Percentiles rank a stretch among this genome's conserved stretches.
Conservation (phyloP, 495 filamentous ascomycete genomes). For the Penicillium subrubescens region DNA sequence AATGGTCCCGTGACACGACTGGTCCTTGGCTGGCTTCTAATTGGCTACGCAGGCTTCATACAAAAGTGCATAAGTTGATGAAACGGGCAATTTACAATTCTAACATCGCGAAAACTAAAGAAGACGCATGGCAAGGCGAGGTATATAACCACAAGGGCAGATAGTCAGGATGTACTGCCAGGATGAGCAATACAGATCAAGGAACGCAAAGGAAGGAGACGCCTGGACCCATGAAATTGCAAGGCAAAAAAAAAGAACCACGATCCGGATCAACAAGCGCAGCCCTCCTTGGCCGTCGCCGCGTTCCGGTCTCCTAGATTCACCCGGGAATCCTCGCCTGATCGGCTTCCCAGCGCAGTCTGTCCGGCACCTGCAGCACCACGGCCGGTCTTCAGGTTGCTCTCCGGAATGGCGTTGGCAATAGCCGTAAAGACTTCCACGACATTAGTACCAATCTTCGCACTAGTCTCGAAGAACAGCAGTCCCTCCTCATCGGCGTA, state of each 20-base stretch:
- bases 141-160: slow-evolving; percentile 13
- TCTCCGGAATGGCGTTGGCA: slow-evolving; percentile 95
- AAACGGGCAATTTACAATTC: slow-evolving; percentile 10
- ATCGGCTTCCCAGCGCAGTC: slow-evolving; percentile 40
- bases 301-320: slow-evolving; percentile 46
- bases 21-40: slow-evolving; percentile 11
- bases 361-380: slow-evolving; percentile 62
- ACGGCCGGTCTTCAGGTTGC: slow-evolving; percentile 84
- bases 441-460: slow-evolving; percentile 93
- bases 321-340: slow-evolving; percentile 46
- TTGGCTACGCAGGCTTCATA: slow-evolving; percentile 11
- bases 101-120: background rate
- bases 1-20: background rate
- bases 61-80: background rate
- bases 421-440: slow-evolving; percentile 98
- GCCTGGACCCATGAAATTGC: slow-evolving; percentile 28
- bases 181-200: slow-evolving; percentile 18
- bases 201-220: slow-evolving; percentile 15
- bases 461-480: slow-evolving; percentile 96
- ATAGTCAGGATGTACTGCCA: background rate
- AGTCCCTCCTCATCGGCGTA: slow-evolving; percentile 95
- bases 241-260: slow-evolving; percentile 13
- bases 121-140: background rate
- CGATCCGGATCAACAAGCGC: slow-evolving; percentile 69
- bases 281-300: slow-evolving; percentile 80